Base-by-base conservation (phyloP, 495 filamentous ascomycete genomes). In the Lepidopterella palustris region DNA sequence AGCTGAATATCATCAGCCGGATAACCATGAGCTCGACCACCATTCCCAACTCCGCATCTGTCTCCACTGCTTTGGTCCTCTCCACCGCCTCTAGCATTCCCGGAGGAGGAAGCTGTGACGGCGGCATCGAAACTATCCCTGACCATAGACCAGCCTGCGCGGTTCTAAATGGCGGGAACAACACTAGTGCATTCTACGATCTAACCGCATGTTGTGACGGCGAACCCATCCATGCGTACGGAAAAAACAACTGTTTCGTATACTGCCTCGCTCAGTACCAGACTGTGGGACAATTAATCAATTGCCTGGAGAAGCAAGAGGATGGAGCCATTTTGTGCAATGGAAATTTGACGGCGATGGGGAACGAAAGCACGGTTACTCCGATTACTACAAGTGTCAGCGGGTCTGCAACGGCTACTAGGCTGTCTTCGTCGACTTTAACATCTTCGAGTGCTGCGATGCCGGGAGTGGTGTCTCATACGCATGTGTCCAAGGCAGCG, bases 191-290 rank as follows among this genome's bases (percentile, higher is more conserved):
- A 26, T 58, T 51, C 9, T 27, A 50, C 27, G 18, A 21, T 15
- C 24, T 58, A n/a, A n/a, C 31, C 28, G 1, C 27, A 9, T 58
- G 56, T 28, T 58, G 42, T 50, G 10, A 18, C 1, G 56, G 56
- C 2, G 45, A 58, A 23, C 47, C 47, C 26, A 39, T 58, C 24
- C 9, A 21, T 20, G 15, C 42, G 23, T 58, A 51, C 45, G n/a
- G n/a, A n/a, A 28, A 45, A 5, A 3, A 11, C 53, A 13, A 15
- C 18, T 58, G 56, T 29, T 51, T 21, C 45, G 9, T 51, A 27
- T 51, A 52, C 28, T 58, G 56, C 28, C 26, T 51, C 9, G 45
- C 56, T 15, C 45, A 51, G 28, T 24, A 52, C 10, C 47, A 58
- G 28, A 58, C 42, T 5, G 45, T 51, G 13, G 25, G 45, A n/a